A percentile compares a stretch with the other conserved stretches of the same genome.
These are phyloP conservation scores for Aspergillus sp. DNA, from an alignment of 2,329 filamentous ascomycete species.

Conservation along the genomic window DNA sequence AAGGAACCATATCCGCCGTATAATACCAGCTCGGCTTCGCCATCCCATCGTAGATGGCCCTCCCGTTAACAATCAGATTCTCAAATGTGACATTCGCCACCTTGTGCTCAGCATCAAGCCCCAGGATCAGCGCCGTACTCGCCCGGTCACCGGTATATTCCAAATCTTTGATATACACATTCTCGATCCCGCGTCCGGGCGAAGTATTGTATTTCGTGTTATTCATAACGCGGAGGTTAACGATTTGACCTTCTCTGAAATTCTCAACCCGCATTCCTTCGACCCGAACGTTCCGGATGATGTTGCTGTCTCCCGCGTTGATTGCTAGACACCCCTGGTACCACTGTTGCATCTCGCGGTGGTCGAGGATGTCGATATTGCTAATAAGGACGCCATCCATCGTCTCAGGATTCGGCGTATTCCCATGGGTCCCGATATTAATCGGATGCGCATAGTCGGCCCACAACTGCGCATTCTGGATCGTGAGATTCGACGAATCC, in stretches of 20 bases:
- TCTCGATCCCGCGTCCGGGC: slow-evolving; percentile 37
- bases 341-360: slow-evolving; percentile 39
- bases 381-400: slow-evolving; percentile 33
- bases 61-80: neutral
- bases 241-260: neutral
- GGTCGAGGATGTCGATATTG: slow-evolving; percentile 46
- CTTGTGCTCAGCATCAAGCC: neutral
- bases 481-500: slow-evolving; percentile 35
- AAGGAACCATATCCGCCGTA: neutral
- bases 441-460: slow-evolving; percentile 43
- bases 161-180: slow-evolving; percentile 34
- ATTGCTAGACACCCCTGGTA: slow-evolving; percentile 45
- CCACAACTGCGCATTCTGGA: slow-evolving; percentile 36
- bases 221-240: slow-evolving; percentile 42
- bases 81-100: neutral
- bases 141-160: slow-evolving; percentile 4
- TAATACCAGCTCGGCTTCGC: neutral
- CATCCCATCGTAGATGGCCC: neutral
- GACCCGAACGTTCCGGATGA: slow-evolving; percentile 35
- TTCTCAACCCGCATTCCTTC: slow-evolving; percentile 26
- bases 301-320: slow-evolving; percentile 40
- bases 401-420: slow-evolving; percentile 38
- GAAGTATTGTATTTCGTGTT: slow-evolving; percentile 42
- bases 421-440: slow-evolving; percentile 44
- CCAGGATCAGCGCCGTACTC: neutral